Base-by-base conservation (phyloP, 192 early-diverging fungal species). In the Coemansia sp. region DNA sequence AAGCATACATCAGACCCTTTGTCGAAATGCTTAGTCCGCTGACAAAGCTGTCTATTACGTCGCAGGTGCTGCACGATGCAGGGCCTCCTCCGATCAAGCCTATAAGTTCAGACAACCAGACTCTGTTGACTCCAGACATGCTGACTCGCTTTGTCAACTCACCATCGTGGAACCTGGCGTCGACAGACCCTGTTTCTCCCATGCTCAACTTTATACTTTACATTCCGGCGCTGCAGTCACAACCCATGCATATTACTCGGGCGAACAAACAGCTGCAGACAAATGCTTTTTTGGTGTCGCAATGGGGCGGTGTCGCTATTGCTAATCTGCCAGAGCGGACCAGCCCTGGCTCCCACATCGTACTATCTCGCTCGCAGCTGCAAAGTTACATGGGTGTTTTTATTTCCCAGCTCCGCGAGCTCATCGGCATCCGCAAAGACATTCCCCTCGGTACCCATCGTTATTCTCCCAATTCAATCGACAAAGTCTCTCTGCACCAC, bases 161-260 rank as follows among this genome's bases (percentile, higher is more conserved):
- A 58, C 93, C 94, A 6, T 94, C 96, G 67, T 99, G 97, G 97
- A 96, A 93, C 76, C 75, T 87, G 79, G 96, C 94, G 12, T 96
- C 95, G 2, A 89, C 86, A 12, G 92, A 96, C 11, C 89, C 92
- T 0, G 85, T 85, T 1, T 76, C 87, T 22, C 91, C 95, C 5
- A 88, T 91, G 57, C 76, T 99, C 52, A 95, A 98, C 76, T 93
- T 98, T 77, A 82, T 98, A 22, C 71, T 95, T 3, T 99, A 94
- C 77, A 82, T 96, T 16, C 97, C 97, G 0, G 69, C 86, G 12
- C 57, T 75, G 7, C 60, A 79, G 0, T 83, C 89, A 50, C 87
- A 83, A 42, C 95, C 97, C 5, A 69, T 97, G 20, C 76, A 83
- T 32, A 87, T 97, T 42, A 25, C 82, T 85, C 33, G 76, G 84